A percentile compares a stretch with the other conserved stretches of the same genome.
These are phyloP conservation scores for Diaporthe citri DNA, from an alignment of 2,329 filamentous ascomycete genomes.

Conservation along the genomic window DNA sequence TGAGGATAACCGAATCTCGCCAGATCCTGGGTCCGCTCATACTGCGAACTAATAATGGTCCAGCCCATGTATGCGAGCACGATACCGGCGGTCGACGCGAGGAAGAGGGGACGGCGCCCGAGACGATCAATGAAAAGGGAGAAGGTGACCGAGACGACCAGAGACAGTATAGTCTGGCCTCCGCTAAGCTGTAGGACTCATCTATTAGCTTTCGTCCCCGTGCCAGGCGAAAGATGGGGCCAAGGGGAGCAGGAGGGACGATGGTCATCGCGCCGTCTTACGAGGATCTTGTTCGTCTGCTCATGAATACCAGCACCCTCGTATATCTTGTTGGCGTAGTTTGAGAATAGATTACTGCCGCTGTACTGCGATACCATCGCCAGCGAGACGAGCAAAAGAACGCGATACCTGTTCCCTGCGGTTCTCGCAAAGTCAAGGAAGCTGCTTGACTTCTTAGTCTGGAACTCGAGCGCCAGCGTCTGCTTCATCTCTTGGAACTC, in stretches of 20 bases:
- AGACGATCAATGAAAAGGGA: slow-evolving; percentile 57
- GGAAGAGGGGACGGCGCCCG: slow-evolving; percentile 67
- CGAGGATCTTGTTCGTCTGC: slow-evolving; percentile 67
- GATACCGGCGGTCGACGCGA: slow-evolving; percentile 54
- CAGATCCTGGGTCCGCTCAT: slow-evolving; percentile 59
- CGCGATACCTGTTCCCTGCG: slow-evolving; percentile 73
- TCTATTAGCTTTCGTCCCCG: not conserved
- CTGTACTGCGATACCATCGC: slow-evolving; percentile 77
- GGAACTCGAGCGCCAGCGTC: slow-evolving; percentile 70
- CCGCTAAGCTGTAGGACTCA: not conserved
- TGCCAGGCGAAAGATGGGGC: not conserved
- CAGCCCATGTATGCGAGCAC: slow-evolving; percentile 49
- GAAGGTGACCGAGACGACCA: not conserved
- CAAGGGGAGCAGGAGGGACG: not conserved
- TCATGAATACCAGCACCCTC: slow-evolving; percentile 70
- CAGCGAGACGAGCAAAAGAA: slow-evolving; percentile 72
- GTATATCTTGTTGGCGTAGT: slow-evolving; percentile 75
- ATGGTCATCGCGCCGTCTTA: slow-evolving; percentile 45
- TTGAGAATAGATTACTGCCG: slow-evolving; percentile 75
- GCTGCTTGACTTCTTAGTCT: slow-evolving; percentile 59
- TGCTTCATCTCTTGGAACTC: slow-evolving; percentile 76
- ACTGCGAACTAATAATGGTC: slow-evolving; percentile 66
- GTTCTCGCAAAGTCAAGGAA: slow-evolving; percentile 74
- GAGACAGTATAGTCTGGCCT: slow-evolving; percentile 11
- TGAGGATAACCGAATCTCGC: slow-evolving; percentile 60